These are phyloP conservation scores for Mikania micrantha DNA, from an alignment of 129 eudicot species.

Conservation along the genomic window DNA sequence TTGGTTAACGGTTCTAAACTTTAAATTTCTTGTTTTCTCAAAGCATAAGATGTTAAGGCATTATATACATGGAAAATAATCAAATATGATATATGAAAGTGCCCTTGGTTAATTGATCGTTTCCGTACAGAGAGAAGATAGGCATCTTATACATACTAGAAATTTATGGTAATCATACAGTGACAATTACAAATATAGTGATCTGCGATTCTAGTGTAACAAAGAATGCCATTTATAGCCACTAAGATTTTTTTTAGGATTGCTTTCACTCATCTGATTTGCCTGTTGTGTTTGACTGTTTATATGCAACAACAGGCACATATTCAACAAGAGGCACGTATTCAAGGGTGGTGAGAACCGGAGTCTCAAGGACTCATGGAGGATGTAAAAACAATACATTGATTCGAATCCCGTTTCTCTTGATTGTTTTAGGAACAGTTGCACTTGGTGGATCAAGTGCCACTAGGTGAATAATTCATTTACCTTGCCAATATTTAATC, in stretches of 20 bases:
- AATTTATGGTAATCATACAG: too few relatives aligned
- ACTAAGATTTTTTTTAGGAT: background rate
- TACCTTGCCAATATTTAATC: background rate
- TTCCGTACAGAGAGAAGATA: background rate
- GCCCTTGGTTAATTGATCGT: background rate
- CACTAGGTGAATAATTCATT: constrained; percentile 39
- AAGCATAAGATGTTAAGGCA: too few relatives aligned
- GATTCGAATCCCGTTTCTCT: constrained; percentile 62
- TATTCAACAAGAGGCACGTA: constrained; percentile 37
- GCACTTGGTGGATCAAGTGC: constrained; percentile 80
- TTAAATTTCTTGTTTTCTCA: too few relatives aligned
- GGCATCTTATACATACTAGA: background rate
- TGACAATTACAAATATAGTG: background rate
- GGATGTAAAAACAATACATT: constrained; percentile 47
- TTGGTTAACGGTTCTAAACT: too few relatives aligned
- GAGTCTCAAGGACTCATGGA: constrained; percentile 53
- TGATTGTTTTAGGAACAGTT: constrained; percentile 60
- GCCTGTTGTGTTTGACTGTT: background rate
- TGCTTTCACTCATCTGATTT: background rate
- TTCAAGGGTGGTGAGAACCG: constrained; percentile 62
- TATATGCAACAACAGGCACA: constrained; percentile 19
- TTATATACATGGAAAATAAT: too few relatives aligned
- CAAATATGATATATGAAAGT: too few relatives aligned
- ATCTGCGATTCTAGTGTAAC: background rate
- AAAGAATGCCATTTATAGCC: background rate